Base-by-base conservation (phyloP, 192 early-diverging fungal genomes). In the Chytriomyces sp. region DNA sequence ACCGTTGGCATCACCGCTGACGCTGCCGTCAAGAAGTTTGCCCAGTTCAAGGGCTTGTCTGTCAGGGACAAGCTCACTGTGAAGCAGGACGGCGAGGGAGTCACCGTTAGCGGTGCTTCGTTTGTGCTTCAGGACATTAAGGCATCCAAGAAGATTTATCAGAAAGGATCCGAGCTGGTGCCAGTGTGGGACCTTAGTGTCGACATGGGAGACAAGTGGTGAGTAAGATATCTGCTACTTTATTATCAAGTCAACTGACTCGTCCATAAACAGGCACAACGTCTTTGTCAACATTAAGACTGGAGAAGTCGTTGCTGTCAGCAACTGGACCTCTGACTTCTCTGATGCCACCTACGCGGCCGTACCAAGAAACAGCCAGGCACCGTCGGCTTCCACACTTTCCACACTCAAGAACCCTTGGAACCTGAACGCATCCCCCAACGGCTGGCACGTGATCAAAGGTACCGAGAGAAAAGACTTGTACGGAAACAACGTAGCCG, bases 401-500 rank as follows among this genome's bases (percentile, higher is more conserved):
- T 3, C 46, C 20, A 13, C 67, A 45, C n/a, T 69, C 47, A 57
- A 16, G 20, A 69, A 45, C 28, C 67, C 67, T 10, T 35, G 28
- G 28, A 35, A 35, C 28, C 2, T 35, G 1, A 35, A 5, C 5
- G 72, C 72, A 1, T 67, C 62, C 43, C 72, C 72, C 3, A 66
- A 67, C 28, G 72, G 72, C 16, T 75, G 72, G 72, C 72, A 75
- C 10, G 13, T 16, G 13, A 45, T 69, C 16, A 28, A 28, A 1
- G 67, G n/a, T 2, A 35, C 53, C 7, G 61, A 50, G 13, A 62
- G 23, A 24, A 64, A 13, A 23, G 67, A 69, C 46, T 20, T 69
- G 13, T n/a, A 10, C 20, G 70, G 70, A 62, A 72, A 72, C 70
- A 72, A 72, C 59, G 72, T 75, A 2, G n/a, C 35, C 50, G 72